Percentiles rank a stretch among this genome's conserved stretches.
Conservation (phyloP, 257 asterid genomes). For the Nicotiana tabacum region DNA sequence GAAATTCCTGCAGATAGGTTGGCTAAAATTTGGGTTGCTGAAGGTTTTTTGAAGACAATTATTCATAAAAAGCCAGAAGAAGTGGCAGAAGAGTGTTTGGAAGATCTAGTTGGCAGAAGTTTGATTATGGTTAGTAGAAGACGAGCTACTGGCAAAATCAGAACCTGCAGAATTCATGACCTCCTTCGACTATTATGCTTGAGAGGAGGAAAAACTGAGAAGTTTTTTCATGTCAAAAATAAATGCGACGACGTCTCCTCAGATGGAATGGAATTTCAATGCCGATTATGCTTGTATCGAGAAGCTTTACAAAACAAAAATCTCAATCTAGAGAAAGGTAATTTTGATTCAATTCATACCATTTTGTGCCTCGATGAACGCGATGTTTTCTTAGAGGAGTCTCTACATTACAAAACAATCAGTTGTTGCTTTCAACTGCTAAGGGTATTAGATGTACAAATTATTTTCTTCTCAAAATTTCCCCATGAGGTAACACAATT, state of each 20-base stretch:
- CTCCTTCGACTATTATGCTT: slow-evolving; percentile 7
- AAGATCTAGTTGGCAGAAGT: slow-evolving; percentile 8
- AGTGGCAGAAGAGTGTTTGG: not conserved
- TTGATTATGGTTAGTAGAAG: not conserved
- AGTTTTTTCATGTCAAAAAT: not conserved
- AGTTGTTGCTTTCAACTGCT: not conserved
- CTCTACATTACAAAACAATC: not conserved
- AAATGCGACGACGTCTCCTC: not conserved
- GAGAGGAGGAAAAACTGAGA: not conserved
- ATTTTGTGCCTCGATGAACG: not conserved
- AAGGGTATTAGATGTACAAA: not conserved
- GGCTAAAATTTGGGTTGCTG: slow-evolving; percentile 8
- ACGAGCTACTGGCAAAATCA: not conserved
- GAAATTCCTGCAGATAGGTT: not conserved
- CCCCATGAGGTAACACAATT: not conserved
- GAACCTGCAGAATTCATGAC: slow-evolving; percentile 12
- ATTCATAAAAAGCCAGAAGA: not conserved
- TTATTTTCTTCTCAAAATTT: not conserved
- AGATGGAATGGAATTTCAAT: not conserved
- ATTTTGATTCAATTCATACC: not conserved
- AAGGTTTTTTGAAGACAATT: slow-evolving; percentile 8
- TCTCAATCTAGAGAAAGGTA: not conserved
- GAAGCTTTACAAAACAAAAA: not conserved
- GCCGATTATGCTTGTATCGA: not conserved
- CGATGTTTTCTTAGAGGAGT: not conserved